Percentiles rank a stretch among this genome's conserved stretches.
These are phyloP conservation scores for Apiospora koreana DNA, from an alignment of 2,329 filamentous ascomycete genomes.

Conservation along the genomic window DNA sequence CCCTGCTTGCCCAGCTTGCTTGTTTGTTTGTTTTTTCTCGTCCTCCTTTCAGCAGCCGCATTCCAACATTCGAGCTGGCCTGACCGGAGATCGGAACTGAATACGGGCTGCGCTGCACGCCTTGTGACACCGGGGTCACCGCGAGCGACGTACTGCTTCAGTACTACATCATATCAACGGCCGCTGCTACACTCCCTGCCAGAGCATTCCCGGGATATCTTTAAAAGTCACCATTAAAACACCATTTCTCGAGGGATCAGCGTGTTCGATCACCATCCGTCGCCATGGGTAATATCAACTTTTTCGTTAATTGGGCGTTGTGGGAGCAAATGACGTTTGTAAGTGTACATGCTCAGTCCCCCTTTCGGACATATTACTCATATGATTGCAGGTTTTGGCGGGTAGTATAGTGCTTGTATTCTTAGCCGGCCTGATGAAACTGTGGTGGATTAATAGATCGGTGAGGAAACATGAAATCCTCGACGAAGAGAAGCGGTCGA, in stretches of 20 bases:
- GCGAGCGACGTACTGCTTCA: neutral
- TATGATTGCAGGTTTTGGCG: slow-evolving; percentile 64
- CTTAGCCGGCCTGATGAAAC: slow-evolving; percentile 64
- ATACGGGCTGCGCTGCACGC: slow-evolving; percentile 7
- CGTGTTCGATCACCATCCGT: slow-evolving; percentile 23
- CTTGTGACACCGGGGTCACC: slow-evolving; percentile 4
- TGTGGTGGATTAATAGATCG: slow-evolving; percentile 61
- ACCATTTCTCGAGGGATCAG: slow-evolving; percentile 22
- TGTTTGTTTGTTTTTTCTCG: neutral
- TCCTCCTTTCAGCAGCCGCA: neutral
- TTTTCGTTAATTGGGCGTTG: slow-evolving; percentile 72
- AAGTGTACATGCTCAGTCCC: slow-evolving; percentile 38
- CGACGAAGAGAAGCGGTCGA: slow-evolving; percentile 65
- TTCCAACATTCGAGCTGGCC: neutral
- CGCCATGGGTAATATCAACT: slow-evolving; percentile 44
- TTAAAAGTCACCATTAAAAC: slow-evolving; percentile 12
- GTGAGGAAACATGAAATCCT: slow-evolving; percentile 61
- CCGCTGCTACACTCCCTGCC: slow-evolving; percentile 22
- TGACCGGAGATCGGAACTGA: slow-evolving; percentile 4
- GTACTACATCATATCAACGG: neutral
- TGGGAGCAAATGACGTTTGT: slow-evolving; percentile 94
- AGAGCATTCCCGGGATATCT: neutral
- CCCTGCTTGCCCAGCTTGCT: neutral
- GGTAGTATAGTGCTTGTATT: slow-evolving; percentile 72
- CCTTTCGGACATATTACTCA: slow-evolving; percentile 19